These are phyloP conservation scores for Candida anglica DNA, from an alignment of 805 yeast genomes.

Conservation along the genomic window DNA sequence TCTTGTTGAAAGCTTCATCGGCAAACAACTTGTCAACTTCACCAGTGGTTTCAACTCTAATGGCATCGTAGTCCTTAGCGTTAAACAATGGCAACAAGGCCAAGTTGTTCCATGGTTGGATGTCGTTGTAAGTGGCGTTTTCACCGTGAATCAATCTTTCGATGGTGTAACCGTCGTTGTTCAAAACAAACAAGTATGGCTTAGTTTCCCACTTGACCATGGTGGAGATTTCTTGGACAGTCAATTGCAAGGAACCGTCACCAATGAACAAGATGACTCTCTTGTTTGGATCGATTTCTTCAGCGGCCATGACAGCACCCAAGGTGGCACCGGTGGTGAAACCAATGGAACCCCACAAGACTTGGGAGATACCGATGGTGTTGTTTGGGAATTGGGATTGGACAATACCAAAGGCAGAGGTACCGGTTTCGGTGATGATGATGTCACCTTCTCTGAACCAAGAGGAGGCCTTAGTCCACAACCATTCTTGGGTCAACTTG, in stretches of 20 bases:
- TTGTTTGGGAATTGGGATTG: conserved; percentile 61
- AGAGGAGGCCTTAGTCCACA: conserved; percentile 61
- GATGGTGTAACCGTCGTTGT: conserved; percentile 73
- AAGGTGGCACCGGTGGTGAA: conserved; percentile 63
- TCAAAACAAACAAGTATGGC: conserved; percentile 66
- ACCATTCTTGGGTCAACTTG: conserved; percentile 55
- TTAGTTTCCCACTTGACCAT: conserved; percentile 62
- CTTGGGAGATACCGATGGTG: conserved; percentile 67
- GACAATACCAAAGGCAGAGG: conserved; percentile 69
- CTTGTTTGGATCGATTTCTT: conserved; percentile 55
- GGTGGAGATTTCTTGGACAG: conserved; percentile 71
- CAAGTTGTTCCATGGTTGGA: conserved; percentile 68
- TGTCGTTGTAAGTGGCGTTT: conserved; percentile 59
- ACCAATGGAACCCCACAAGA: conserved; percentile 75
- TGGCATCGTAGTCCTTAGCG: conserved; percentile 52
- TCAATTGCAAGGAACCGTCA: conserved; percentile 73
- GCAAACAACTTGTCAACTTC: conserved; percentile 52
- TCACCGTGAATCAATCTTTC: conserved; percentile 73
- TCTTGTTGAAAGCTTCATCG: conserved; percentile 46
- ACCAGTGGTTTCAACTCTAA: conserved; percentile 51
- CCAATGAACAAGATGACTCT: conserved; percentile 69
- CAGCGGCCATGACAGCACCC: conserved; percentile 68
- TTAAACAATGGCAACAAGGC: conserved; percentile 56
- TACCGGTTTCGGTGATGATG: conserved; percentile 69
- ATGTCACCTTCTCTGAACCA: conserved; percentile 67